A percentile compares a stretch with the other conserved stretches of the same genome.
These are phyloP conservation scores for Rhizoclosmatium sp. DNA, from an alignment of 192 early-diverging fungal genomes.

Conservation along the genomic window DNA sequence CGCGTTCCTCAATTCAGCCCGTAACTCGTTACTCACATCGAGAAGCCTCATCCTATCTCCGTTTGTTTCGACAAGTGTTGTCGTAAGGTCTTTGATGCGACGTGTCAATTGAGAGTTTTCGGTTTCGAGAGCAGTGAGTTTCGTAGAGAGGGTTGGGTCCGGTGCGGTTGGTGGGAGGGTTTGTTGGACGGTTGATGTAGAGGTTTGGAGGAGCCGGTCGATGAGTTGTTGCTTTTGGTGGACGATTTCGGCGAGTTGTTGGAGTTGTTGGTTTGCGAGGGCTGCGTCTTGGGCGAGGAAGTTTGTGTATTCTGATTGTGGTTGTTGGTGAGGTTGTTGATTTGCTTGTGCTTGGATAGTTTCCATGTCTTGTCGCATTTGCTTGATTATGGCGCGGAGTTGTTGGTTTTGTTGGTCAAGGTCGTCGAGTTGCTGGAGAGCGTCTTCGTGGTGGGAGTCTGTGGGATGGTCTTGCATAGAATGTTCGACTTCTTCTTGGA, in stretches of 20 bases:
- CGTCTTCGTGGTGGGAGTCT: neutral
- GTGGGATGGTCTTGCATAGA: neutral
- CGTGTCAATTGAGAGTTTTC: slow-evolving; percentile 30
- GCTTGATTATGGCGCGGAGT: slow-evolving; percentile 34
- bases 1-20: slow-evolving; percentile 35
- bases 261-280: slow-evolving; percentile 26
- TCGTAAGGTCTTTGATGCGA: slow-evolving; percentile 4
- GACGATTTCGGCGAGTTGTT: slow-evolving; percentile 16
- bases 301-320: neutral
- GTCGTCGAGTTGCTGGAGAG: neutral
- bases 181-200: neutral
- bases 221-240: slow-evolving; percentile 36
- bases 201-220: slow-evolving; percentile 5
- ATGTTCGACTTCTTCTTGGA: neutral
- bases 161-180: neutral
- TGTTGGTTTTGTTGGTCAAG: slow-evolving; percentile 37
- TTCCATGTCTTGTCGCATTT: slow-evolving; percentile 56
- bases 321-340: neutral
- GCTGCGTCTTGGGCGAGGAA: slow-evolving; percentile 7
- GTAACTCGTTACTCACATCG: slow-evolving; percentile 47
- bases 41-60: slow-evolving; percentile 35
- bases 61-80: slow-evolving; percentile 10
- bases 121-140: neutral
- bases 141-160: neutral
- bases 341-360: slow-evolving; percentile 13